Base-by-base conservation (phyloP, 1,284 basidiomycete species). In the Tilletia setariae region DNA sequence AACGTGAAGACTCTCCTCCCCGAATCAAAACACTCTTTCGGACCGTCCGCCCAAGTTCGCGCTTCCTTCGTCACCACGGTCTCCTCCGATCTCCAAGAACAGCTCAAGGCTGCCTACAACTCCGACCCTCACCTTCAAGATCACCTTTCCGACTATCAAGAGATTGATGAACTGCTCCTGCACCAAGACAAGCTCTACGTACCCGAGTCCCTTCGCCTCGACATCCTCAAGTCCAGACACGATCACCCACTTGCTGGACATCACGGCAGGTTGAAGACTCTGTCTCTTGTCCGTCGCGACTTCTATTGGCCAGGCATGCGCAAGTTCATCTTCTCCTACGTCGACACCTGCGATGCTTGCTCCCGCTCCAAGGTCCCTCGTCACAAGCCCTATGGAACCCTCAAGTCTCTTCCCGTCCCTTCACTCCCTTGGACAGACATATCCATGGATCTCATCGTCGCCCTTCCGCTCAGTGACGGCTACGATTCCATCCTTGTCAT, bases 231-330 rank as follows among this genome's bases (percentile, higher is more conserved):
- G 47, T 28, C 43, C n/a, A 13, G 35, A n/a, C 65, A 66, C 59
- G 65, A 66, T 51, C 43, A 49, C 21, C 47, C 32, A 13, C 46
- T 59, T 23, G 47, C 65, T 19, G 65, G 65, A 8, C 65, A 66
- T 59, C 65, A 40, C 30, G 65, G 65, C 16, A 47, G 65, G 7
- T 19, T 21, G 28, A 51, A 66, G 25, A 56, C 59, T 9, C 42
- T 65, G 28, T 63, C 19, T n/a, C n/a, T n/a, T n/a, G n/a, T n/a
- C n/a, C n/a, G n/a, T n/a, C n/a, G n/a, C n/a, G n/a, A n/a, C n/a
- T n/a, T n/a, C n/a, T n/a, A n/a, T n/a, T n/a, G n/a, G n/a, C n/a
- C n/a, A n/a, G n/a, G n/a, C n/a, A n/a, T n/a, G n/a, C n/a, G n/a
- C n/a, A n/a, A n/a, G n/a, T n/a, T n/a, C n/a, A n/a, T n/a, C n/a